phyloP scores from a whole-genome alignment of 768 basidiomycete genomes.

The Trametes sanguinea region DNA sequence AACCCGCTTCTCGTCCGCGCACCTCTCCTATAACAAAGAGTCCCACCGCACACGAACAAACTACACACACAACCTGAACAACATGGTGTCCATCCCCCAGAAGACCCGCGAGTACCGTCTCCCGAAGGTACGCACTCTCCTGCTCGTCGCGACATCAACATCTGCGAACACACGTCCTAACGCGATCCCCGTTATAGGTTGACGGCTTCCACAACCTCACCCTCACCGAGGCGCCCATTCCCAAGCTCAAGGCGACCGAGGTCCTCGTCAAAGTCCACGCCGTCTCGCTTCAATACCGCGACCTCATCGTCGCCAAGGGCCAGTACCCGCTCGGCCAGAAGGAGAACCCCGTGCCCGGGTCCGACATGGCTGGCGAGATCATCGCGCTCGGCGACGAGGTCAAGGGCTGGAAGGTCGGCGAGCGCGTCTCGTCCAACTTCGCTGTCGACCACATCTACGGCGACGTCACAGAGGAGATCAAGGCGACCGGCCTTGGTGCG shows the following conservation, averaged over 20 bases:
- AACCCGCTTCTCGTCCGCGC: background rate
- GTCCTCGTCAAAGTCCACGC: conserved; percentile 59
- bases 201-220: conserved; percentile 33
- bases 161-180: background rate
- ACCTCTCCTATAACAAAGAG: background rate
- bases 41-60: background rate
- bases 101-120: conserved; percentile 29
- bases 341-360: conserved; percentile 32
- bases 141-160: too few species aligned
- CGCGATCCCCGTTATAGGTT: conserved; percentile 16
- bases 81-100: conserved; percentile 24
- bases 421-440: conserved; percentile 59
- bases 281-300: conserved; percentile 58
- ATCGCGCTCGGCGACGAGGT: conserved; percentile 44
- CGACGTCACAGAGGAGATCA: conserved; percentile 40
- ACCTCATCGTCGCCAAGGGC: conserved; percentile 45
- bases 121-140: conserved; percentile 18
- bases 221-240: conserved; percentile 29
- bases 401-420: conserved; percentile 53
- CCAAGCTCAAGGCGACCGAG: conserved; percentile 44
- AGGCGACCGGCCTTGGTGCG: conserved; percentile 46
- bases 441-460: conserved; percentile 49
- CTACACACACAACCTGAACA: background rate
- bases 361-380: conserved; percentile 62
- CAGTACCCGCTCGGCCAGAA: conserved; percentile 41